These are phyloP conservation scores for Malassezia equina DNA, from an alignment of 1,284 basidiomycete species.

Conservation along the genomic window DNA sequence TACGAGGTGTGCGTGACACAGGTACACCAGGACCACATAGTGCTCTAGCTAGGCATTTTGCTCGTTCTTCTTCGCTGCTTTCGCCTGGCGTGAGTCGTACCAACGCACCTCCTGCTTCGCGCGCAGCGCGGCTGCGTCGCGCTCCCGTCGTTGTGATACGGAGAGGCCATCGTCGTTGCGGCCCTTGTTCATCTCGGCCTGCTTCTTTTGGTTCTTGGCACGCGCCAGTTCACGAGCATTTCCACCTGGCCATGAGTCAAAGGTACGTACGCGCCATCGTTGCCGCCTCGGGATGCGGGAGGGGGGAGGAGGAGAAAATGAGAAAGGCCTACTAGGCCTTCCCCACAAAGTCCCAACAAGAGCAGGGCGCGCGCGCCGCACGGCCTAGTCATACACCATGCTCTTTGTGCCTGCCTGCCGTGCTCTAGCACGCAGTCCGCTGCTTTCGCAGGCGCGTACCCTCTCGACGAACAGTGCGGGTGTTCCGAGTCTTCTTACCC, in stretches of 20 bases:
- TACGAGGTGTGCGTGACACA: neutral
- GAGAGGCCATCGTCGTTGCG: conserved; percentile 28
- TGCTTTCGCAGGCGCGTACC: neutral
- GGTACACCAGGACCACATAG: conserved; percentile 11
- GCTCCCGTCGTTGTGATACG: conserved; percentile 34
- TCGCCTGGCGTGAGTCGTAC: conserved; percentile 7
- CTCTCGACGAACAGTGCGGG: neutral
- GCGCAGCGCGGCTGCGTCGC: conserved; percentile 35
- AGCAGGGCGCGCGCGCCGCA: neutral
- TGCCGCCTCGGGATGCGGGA: neutral
- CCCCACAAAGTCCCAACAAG: neutral
- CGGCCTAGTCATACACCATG: neutral
- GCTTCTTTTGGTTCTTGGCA: conserved; percentile 46
- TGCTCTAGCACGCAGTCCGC: neutral
- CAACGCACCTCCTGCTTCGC: conserved; percentile 41
- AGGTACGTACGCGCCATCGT: conserved; percentile 14
- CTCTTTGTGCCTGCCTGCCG: neutral
- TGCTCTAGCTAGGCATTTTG: conserved; percentile 4
- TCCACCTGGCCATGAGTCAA: conserved; percentile 22
- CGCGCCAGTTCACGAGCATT: conserved; percentile 45
- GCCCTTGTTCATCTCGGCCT: conserved; percentile 33
- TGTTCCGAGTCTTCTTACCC: conserved; percentile 57
- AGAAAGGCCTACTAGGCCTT: neutral
- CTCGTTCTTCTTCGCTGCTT: conserved; percentile 9
- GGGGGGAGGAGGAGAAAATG: neutral